Evolutionary conservation across 2,329 filamentous ascomycete genomes (phyloP).

Genomic region (Emmonsiellopsis sp.): DNA sequence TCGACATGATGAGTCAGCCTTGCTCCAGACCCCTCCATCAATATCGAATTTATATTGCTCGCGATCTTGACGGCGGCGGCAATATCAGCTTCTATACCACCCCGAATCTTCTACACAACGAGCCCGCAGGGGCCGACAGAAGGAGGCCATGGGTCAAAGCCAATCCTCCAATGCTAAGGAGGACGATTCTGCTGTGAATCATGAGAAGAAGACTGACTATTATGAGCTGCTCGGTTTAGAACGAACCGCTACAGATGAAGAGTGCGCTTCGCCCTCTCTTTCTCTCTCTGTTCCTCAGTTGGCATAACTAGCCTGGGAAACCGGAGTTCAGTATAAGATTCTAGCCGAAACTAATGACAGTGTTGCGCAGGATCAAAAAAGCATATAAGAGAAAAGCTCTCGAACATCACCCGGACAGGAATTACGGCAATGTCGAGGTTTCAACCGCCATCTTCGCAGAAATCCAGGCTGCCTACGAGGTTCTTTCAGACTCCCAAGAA

Average conservation of each 20-base stretch:
- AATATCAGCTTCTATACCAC: not conserved
- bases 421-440: conserved; percentile 73
- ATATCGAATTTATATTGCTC: too few relatives aligned
- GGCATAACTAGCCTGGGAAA: not conserved
- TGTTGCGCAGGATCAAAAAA: conserved; percentile 64
- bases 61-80: not conserved
- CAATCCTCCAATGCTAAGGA: conserved; percentile 28
- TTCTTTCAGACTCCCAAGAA: conserved; percentile 93
- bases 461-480: conserved; percentile 84
- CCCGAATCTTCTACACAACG: not conserved
- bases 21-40: too few relatives aligned
- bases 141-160: conserved; percentile 31
- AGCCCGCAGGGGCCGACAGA: too few relatives aligned
- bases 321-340: not conserved
- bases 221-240: conserved; percentile 76
- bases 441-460: conserved; percentile 83
- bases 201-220: conserved; percentile 29
- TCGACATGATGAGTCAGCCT: too few relatives aligned
- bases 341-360: conserved; percentile 2
- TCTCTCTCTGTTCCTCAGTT: not conserved
- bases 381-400: conserved; percentile 85
- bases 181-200: conserved; percentile 8
- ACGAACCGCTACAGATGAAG: conserved; percentile 65
- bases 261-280: conserved; percentile 43
- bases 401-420: conserved; percentile 90